phyloP scores from a whole-genome alignment of 208 protist species.

The Balamuthia mandrillaris region DNA sequence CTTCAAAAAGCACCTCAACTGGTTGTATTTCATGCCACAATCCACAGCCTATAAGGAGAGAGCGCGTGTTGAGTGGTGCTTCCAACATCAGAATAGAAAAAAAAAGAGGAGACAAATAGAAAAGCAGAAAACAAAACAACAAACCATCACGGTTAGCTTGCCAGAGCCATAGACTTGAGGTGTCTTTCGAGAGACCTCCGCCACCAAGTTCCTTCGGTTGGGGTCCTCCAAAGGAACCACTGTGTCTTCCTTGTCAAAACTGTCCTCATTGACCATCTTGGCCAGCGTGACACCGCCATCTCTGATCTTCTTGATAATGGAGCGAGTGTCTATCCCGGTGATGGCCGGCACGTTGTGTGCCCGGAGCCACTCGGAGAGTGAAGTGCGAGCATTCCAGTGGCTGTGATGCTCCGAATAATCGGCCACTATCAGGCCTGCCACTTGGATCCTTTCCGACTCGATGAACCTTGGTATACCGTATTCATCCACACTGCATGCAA shows the following conservation, averaged over 20 bases:
- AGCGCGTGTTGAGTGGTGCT: constrained; percentile 5
- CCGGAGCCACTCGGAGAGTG: constrained; percentile 80
- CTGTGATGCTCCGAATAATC: constrained; percentile 90
- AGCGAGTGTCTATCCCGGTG: constrained; percentile 95
- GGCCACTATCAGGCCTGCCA: constrained; percentile 81
- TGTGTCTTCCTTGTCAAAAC: constrained; percentile 27
- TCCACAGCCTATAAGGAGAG: constrained; percentile 71
- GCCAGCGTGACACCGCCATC: constrained; percentile 78
- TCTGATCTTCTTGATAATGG: constrained; percentile 93
- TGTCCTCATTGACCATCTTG: constrained; percentile 57
- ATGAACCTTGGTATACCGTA: constrained; percentile 91
- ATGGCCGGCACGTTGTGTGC: constrained; percentile 92
- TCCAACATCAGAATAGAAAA: background rate
- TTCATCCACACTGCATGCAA: constrained; percentile 57
- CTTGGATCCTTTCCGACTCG: constrained; percentile 84
- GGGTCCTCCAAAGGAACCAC: constrained; percentile 84
- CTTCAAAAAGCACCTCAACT: constrained; percentile 66
- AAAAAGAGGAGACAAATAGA: background rate
- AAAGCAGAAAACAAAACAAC: background rate
- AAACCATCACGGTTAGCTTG: constrained; percentile 5
- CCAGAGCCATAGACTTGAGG: constrained; percentile 56
- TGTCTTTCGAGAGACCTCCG: constrained; percentile 84
- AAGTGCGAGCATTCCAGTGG: constrained; percentile 89
- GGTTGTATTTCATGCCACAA: constrained; percentile 82
- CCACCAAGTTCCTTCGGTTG: constrained; percentile 90